Evolutionary conservation across 768 basidiomycete genomes (phyloP).

Genomic region (Tricholoma sp.): DNA sequence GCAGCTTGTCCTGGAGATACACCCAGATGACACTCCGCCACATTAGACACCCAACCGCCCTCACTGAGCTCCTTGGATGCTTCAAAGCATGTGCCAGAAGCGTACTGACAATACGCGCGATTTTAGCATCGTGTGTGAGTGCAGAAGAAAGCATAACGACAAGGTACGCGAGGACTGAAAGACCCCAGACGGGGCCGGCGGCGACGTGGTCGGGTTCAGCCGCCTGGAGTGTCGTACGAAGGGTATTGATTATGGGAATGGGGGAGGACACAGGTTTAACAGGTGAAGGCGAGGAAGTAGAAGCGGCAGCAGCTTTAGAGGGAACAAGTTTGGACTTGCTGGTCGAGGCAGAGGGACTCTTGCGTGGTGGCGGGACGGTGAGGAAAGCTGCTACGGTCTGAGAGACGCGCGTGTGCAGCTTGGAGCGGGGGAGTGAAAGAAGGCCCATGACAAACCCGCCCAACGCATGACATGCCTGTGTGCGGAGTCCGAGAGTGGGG

Average conservation of each 20-base stretch:
- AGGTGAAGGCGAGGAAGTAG: background rate
- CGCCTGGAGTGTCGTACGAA: constrained; percentile 56
- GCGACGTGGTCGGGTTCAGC: constrained; percentile 56
- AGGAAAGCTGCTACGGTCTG: constrained; percentile 43
- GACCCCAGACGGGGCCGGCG: constrained; percentile 76
- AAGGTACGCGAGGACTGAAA: constrained; percentile 60
- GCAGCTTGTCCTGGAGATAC: constrained; percentile 49
- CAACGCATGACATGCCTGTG: constrained; percentile 72
- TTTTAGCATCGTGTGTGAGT: constrained; percentile 40
- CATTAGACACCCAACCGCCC: constrained; percentile 52
- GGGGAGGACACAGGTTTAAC: constrained; percentile 27
- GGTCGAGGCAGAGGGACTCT: constrained; percentile 23
- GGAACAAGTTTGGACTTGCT: background rate
- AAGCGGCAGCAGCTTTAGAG: background rate
- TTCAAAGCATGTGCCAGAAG: constrained; percentile 53
- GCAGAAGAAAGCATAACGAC: constrained; percentile 61
- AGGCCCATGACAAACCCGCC: constrained; percentile 61
- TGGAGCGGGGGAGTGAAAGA: constrained; percentile 40
- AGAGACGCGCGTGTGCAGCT: constrained; percentile 50
- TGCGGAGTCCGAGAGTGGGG: constrained; percentile 57
- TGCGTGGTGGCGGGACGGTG: constrained; percentile 34
- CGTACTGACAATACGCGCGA: constrained; percentile 35
- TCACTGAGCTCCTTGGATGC: constrained; percentile 59
- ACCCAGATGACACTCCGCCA: constrained; percentile 69
- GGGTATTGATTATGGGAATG: constrained; percentile 54